phyloP scores from a whole-genome alignment of 139 green algal species.

The Micromonas pusilla region DNA sequence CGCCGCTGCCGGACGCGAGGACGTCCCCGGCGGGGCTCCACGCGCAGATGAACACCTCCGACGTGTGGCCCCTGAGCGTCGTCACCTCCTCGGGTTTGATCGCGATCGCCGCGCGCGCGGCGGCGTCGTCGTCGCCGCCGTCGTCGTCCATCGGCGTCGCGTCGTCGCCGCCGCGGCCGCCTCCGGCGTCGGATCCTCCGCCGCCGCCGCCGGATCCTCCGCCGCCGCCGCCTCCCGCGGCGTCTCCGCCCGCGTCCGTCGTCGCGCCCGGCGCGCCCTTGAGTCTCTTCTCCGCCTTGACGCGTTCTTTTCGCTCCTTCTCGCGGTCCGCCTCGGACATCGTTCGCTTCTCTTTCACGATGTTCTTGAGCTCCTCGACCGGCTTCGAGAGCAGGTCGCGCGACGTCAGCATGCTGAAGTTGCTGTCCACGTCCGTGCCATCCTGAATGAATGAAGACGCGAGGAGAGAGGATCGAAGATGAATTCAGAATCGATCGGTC shows the following conservation, averaged over 20 bases:
- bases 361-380: constrained; percentile 67
- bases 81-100: constrained; percentile 37
- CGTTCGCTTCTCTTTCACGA: constrained; percentile 47
- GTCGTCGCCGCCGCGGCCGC: too few relatives aligned
- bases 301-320: constrained; percentile 38
- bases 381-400: constrained; percentile 82
- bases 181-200: not conserved
- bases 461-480: too few relatives aligned
- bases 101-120: constrained; percentile 12
- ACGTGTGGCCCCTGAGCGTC: constrained; percentile 64
- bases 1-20: constrained; percentile 68
- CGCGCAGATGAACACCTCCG: constrained; percentile 79
- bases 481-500: too few relatives aligned
- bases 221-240: not conserved
- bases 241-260: not conserved
- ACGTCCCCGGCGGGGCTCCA: constrained; percentile 70
- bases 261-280: not conserved
- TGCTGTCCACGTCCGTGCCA: constrained; percentile 57
- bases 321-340: constrained; percentile 39
- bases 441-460: constrained; percentile 31
- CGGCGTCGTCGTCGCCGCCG: constrained; percentile 21
- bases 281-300: constrained; percentile 1
- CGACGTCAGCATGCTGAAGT: constrained; percentile 76
- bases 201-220: not conserved
- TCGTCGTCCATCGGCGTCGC: constrained; percentile 8